These are phyloP conservation scores for Stentor roeselii DNA, from an alignment of 73 alveolate species.

Conservation along the genomic window DNA sequence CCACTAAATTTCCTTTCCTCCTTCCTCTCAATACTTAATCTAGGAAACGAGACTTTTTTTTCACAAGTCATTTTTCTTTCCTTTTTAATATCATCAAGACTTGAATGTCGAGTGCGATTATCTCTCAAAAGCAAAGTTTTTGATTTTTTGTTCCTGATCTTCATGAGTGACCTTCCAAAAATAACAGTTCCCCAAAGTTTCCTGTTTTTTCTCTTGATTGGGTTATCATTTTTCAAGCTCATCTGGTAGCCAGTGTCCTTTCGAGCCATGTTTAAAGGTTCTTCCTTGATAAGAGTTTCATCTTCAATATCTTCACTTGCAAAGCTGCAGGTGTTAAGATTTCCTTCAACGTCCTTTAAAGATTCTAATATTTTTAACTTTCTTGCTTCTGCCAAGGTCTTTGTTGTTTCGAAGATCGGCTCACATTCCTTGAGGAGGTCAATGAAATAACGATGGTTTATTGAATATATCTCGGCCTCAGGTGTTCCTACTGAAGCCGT, in stretches of 20 bases:
- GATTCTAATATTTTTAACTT: background rate
- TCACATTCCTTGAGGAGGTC: no score
- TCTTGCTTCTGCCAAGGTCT: background rate
- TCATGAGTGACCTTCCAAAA: no score
- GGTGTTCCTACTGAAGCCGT: background rate
- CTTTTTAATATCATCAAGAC: no score
- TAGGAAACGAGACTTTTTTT: no score
- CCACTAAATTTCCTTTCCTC: no score
- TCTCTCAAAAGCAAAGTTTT: no score
- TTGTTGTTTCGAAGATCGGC: background rate
- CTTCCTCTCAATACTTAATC: no score
- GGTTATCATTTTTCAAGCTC: background rate
- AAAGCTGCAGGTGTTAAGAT: background rate
- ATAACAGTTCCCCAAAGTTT: background rate
- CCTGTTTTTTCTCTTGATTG: background rate
- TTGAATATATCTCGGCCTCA: background rate
- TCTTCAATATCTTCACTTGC: background rate
- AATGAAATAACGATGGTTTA: no score
- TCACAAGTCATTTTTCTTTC: no score
- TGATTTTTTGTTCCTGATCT: no score
- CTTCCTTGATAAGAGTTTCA: background rate
- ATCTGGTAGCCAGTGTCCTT: background rate
- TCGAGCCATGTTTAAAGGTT: background rate
- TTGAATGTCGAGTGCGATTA: no score
- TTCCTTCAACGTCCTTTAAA: background rate